Evolutionary conservation across 306 rosid species (phyloP).

Genomic region (Hippophae gyantsensis): DNA sequence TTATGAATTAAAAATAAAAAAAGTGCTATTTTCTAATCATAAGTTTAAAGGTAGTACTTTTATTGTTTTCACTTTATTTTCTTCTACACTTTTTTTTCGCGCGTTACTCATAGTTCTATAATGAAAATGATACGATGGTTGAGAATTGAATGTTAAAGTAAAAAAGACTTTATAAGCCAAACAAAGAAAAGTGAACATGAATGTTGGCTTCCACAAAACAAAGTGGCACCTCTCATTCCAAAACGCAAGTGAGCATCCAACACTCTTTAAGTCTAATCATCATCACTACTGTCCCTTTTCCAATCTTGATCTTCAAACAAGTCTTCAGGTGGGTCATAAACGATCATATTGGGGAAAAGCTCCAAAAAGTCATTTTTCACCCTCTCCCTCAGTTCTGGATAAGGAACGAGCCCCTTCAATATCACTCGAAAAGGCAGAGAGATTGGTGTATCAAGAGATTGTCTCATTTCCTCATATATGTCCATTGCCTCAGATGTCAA

Average conservation of each 20-base stretch:
- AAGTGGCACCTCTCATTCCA: background rate
- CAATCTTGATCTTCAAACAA: constrained; percentile 59
- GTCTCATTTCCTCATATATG: constrained; percentile 72
- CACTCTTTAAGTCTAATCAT: constrained; percentile 10
- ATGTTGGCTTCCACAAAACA: background rate
- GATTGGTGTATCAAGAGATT: constrained; percentile 73
- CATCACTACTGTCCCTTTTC: constrained; percentile 21
- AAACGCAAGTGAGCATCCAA: background rate
- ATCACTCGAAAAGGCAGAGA: constrained; percentile 81
- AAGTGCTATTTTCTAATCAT: too few species aligned
- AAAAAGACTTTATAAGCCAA: too few species aligned
- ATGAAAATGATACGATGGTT: too few species aligned
- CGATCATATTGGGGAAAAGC: constrained; percentile 73
- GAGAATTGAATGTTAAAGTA: too few species aligned
- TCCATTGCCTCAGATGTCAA: constrained; percentile 69
- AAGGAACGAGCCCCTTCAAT: constrained; percentile 76
- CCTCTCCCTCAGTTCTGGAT: constrained; percentile 74
- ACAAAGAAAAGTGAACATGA: too few species aligned
- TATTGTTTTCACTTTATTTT: too few species aligned
- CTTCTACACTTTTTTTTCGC: too few species aligned
- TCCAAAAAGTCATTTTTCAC: constrained; percentile 73
- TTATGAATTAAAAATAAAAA: too few species aligned
- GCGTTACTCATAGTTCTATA: too few species aligned
- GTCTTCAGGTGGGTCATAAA: constrained; percentile 90
- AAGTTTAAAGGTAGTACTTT: too few species aligned